A percentile compares a stretch with the other conserved stretches of the same genome.
These are phyloP conservation scores for Phytophthora hybrid DNA, from an alignment of 352 stramenopile species.

Conservation along the genomic window DNA sequence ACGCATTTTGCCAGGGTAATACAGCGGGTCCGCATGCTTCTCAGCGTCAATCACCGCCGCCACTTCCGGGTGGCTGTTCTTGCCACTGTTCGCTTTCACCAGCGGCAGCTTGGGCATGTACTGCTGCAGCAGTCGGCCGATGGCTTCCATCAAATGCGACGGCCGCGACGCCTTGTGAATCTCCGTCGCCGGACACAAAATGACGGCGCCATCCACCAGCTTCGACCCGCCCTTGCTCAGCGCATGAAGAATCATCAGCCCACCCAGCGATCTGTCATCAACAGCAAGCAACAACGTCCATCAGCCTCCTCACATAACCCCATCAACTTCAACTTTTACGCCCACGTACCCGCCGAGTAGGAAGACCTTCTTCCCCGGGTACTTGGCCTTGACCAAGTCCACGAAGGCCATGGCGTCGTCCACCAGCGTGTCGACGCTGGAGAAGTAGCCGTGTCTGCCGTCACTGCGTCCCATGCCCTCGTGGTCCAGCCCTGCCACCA, in stretches of 20 bases:
- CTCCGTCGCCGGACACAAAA: conserved; percentile 74
- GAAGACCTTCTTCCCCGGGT: conserved; percentile 75
- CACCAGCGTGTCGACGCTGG: conserved; percentile 62
- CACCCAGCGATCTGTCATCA: conserved; percentile 68
- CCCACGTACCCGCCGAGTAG: conserved; percentile 66
- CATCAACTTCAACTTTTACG: background rate
- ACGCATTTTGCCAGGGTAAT: conserved; percentile 77
- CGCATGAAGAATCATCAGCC: conserved; percentile 71
- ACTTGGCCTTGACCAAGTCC: conserved; percentile 62
- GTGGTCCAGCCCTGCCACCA: conserved; percentile 73
- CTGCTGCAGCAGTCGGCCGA: conserved; percentile 62
- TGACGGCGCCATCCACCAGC: conserved; percentile 75
- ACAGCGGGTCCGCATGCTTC: conserved; percentile 70
- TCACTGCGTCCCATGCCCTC: conserved; percentile 83
- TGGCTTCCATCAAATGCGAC: conserved; percentile 49
- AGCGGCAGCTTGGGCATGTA: conserved; percentile 75
- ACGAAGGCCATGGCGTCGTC: conserved; percentile 79
- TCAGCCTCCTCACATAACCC: background rate
- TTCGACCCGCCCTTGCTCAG: conserved; percentile 53
- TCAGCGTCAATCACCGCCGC: conserved; percentile 59
- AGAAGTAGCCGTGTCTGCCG: conserved; percentile 81
- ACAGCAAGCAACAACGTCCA: conserved; percentile 16
- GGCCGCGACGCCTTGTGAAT: conserved; percentile 68
- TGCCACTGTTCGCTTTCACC: conserved; percentile 60
- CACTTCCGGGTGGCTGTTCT: conserved; percentile 72